Evolutionary conservation across 768 basidiomycete genomes (phyloP), one percentile per base, ranked within the genome.

Genomic region (Trametes gibbosa): DNA sequence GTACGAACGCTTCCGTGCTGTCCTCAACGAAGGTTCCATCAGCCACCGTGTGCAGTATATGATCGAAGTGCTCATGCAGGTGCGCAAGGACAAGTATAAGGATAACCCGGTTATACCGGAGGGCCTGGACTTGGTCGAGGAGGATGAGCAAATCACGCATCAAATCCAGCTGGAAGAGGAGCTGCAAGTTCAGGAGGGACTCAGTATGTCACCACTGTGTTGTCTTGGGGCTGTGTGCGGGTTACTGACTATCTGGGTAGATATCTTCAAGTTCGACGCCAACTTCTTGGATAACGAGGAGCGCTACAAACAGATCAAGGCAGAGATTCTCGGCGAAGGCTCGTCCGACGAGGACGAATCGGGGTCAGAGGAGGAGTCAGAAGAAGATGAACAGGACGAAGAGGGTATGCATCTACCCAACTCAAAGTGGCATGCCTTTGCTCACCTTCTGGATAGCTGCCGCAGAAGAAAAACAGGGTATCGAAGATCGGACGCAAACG

Each of bases 31-130:
- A 72, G 94, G 94, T 24, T 78, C 82, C 43, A 96, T 99, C 73
- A 95, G 92, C 68, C 95, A 98, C 66, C 86, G 97, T 65, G 92
- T 96, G 27, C 97, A 98, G 70, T 99, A 98, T 75, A 98, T 98
- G 97, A 93, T 99, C 65, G 97, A 98, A 75, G 97, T 98, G 3
- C 80, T 98, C 47, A 98, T 99, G 92, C 97, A 98, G 75, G 92
- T 97, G 8, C 82, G 97, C 65, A 98, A 97, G 78, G 97, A 99
- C 79, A 95, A 94, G 74, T 98, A 92, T 81, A 98, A 98, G 81
- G 97, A 98, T 70, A 98, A 99, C 72, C 95, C 95, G 17, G 85
- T 94, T 63, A 72, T 98, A 40, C 87, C 92, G 2, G 97, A 98
- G 68, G 97, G 96, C 0, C 72, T 99, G 69, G 97, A 99, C 70